Percentiles rank a stretch among this genome's conserved stretches.
phyloP scores from a whole-genome alignment of 805 yeast genomes.

The Wickerhamiella kurtzmanii region DNA sequence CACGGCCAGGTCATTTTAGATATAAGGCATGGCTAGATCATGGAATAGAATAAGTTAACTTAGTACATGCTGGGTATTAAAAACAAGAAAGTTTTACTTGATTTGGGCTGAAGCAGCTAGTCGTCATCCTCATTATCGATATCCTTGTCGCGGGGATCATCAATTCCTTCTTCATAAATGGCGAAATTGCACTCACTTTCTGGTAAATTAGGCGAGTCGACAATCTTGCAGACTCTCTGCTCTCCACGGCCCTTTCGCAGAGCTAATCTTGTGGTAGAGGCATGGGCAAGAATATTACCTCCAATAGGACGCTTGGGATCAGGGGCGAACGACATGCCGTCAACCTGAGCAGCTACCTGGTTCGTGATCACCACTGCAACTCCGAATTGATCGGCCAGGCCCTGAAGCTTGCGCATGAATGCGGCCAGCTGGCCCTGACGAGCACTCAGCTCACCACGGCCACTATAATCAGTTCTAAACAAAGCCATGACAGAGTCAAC shows the following conservation, averaged over 20 bases:
- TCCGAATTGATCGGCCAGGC: conserved; percentile 95
- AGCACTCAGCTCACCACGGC: conserved; percentile 91
- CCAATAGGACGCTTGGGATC: conserved; percentile 98
- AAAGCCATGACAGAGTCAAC: conserved; percentile 98
- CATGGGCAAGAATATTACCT: conserved; percentile 93
- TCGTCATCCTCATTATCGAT: conserved; percentile 14
- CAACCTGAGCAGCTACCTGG: conserved; percentile 97
- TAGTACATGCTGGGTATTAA: too few relatives aligned
- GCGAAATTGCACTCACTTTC: conserved; percentile 93
- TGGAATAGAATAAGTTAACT: too few relatives aligned
- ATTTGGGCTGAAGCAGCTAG: too few relatives aligned
- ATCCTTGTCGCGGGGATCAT: conserved; percentile 83
- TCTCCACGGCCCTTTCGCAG: conserved; percentile 86
- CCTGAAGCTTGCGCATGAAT: conserved; percentile 79
- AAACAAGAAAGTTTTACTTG: too few relatives aligned
- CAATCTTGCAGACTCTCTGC: conserved; percentile 84
- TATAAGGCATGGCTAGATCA: too few relatives aligned
- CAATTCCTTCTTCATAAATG: conserved; percentile 91
- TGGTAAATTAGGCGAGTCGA: conserved; percentile 93
- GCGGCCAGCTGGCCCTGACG: conserved; percentile 90
- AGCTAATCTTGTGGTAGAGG: conserved; percentile 84
- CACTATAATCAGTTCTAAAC: conserved; percentile 86
- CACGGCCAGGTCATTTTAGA: too few relatives aligned
- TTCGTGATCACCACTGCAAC: conserved; percentile 91
- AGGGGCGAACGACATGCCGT: conserved; percentile 76